These are phyloP conservation scores for Diaporthe caulivora DNA, from an alignment of 2,329 filamentous ascomycete genomes.

Conservation along the genomic window DNA sequence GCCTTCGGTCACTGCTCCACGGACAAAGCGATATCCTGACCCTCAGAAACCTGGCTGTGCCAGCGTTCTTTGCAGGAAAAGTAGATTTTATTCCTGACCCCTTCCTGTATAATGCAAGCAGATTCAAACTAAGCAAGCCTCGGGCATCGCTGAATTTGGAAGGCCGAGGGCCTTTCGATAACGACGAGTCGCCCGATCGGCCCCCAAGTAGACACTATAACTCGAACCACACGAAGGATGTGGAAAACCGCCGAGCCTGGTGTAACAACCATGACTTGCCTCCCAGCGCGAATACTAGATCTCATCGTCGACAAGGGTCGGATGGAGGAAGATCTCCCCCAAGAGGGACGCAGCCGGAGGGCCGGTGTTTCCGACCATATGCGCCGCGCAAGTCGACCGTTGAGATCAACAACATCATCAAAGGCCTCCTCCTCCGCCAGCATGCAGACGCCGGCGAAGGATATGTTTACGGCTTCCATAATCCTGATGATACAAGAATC, in stretches of 20 bases:
- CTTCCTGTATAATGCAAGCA: neutral
- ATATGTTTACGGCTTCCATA: conserved; percentile 45
- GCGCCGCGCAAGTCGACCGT: conserved; percentile 13
- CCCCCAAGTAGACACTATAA: neutral
- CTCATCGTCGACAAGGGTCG: neutral
- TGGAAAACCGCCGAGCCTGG: neutral
- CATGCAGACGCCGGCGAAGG: conserved; percentile 35
- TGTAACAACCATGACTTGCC: neutral
- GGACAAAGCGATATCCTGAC: too few species aligned
- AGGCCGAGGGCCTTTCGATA: neutral
- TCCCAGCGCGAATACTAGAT: neutral
- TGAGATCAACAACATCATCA: conserved; percentile 35
- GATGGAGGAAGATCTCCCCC: conserved; percentile 23
- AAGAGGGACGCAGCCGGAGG: neutral
- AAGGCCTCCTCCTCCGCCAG: conserved; percentile 28
- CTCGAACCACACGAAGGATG: neutral
- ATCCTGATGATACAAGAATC: conserved; percentile 40
- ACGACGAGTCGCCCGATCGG: neutral
- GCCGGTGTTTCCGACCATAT: conserved; percentile 15
- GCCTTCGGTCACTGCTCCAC: neutral
- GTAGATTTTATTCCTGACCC: neutral
- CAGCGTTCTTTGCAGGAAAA: neutral
- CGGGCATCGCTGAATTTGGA: neutral
- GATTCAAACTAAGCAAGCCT: neutral
- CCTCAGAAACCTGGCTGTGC: neutral